Evolutionary conservation across 257 asterid genomes (phyloP).

Genomic region (Solanum pinnatisectum): DNA sequence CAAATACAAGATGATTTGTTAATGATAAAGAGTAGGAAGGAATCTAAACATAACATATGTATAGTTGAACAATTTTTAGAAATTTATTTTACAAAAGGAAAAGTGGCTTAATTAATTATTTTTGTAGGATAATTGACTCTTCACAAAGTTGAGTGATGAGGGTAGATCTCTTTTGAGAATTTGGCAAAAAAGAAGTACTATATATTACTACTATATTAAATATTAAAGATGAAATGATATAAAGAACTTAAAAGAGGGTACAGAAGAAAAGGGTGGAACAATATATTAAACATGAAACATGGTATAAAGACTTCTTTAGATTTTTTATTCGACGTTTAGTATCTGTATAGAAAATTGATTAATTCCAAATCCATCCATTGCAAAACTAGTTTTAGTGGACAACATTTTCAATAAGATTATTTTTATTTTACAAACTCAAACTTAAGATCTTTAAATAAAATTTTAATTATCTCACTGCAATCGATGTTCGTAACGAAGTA

Average conservation of each 20-base stretch:
- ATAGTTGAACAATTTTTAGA: background rate
- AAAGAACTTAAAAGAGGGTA: background rate
- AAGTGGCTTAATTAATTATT: background rate
- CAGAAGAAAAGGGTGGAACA: background rate
- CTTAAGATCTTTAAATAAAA: background rate
- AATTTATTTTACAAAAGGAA: background rate
- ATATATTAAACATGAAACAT: background rate
- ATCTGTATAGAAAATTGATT: background rate
- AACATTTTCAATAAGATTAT: background rate
- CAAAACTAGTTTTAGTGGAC: accelerated
- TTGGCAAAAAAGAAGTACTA: background rate
- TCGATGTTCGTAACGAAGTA: background rate
- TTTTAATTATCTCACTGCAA: background rate
- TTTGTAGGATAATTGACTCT: background rate
- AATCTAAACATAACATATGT: background rate
- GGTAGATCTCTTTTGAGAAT: background rate
- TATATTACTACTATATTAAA: background rate
- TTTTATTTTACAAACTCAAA: background rate
- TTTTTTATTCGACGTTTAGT: background rate
- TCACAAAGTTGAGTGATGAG: background rate
- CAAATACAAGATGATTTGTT: background rate
- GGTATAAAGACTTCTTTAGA: background rate
- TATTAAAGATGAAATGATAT: background rate
- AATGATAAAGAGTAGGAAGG: background rate
- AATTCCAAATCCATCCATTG: accelerated